Evolutionary conservation across 202 grass and related monocot genomes (phyloP), one percentile per base, ranked within the genome.

Genomic region (Digitaria exilis): DNA sequence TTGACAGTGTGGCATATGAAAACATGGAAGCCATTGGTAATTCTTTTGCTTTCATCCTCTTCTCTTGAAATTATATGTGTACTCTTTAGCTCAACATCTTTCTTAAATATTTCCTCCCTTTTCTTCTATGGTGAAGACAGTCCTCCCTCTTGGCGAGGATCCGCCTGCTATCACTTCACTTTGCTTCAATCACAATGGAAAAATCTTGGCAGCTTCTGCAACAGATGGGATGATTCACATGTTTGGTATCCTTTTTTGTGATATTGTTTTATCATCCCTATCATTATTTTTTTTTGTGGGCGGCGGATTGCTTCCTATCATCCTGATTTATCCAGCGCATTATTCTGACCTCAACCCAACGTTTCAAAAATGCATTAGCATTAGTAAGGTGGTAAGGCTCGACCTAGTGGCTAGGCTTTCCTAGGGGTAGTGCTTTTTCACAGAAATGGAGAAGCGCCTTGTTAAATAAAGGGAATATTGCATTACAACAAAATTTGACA

Each of bases 151-250:
- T 86, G 95, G 95, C 19, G 92, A 94, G 88, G 95, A 97, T 81
- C 95, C 95, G 63, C 96, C 92, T 68, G 90, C 96, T 75, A 93
- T 95, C 72, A 98, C 90, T 61, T 98, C 92, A 75, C 72, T 98
- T 63, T 98, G 89, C 81, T 98, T 98, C 84, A 98, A 98, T 83
- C 96, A 95, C 84, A 95, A 95, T 48, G 96, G 96, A 69, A 98
- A 98, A 86, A 95, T 98, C 80, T 86, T 98, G 84, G 96, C 92
- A 75, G 96, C 96, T 66, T 85, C 83, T 85, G 89, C 92, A 69
- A 92, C 93, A 81, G 96, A 98, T 88, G 96, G 96, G 79, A 94
- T 98, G 90, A 95, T 98, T 84, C 92, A 98, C 88, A 95, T 98
- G 88, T 98, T 98, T 88, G 95, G 95, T 98, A 95, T 97, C 92